Percentiles rank a stretch among this genome's conserved stretches.
Conservation (phyloP, 164 flowering plant species). For the Warburgia ugandensis region DNA sequence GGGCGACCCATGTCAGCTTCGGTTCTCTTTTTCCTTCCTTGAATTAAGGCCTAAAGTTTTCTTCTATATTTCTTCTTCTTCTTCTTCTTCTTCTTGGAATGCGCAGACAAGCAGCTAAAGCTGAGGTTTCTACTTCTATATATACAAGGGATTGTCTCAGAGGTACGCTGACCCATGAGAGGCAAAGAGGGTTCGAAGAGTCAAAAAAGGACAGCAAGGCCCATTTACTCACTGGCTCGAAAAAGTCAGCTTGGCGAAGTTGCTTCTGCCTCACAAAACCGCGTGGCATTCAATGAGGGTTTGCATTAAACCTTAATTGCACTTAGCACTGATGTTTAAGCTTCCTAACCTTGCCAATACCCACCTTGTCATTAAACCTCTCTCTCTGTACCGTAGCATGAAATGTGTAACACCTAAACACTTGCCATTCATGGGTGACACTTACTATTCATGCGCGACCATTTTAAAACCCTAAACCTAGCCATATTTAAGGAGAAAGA, state of each 20-base stretch:
- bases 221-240: conserved; percentile 26
- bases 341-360: not conserved
- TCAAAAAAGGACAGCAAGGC: conserved; percentile 25
- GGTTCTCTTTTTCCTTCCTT: not conserved
- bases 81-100: not conserved
- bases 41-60: not conserved
- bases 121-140: conserved; percentile 3
- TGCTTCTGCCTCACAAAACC: conserved; percentile 36
- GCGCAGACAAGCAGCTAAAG: conserved; percentile 11
- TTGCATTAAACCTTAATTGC: conserved; percentile 2
- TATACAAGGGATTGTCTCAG: conserved; percentile 6
- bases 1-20: conserved; percentile 67
- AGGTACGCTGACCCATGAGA: conserved; percentile 17
- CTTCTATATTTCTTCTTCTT: not conserved
- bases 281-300: conserved; percentile 47
- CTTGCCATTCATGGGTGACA: no score
- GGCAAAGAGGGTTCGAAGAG: conserved; percentile 12
- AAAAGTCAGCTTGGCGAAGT: conserved; percentile 29
- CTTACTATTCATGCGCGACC: no score
- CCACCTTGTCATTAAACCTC: no score
- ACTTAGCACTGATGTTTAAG: not conserved
- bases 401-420: no score
- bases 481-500: no score
- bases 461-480: no score
- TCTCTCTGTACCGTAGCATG: no score